Evolutionary conservation across 345 rosid genomes (phyloP).

Genomic region (Turnera subulata): DNA sequence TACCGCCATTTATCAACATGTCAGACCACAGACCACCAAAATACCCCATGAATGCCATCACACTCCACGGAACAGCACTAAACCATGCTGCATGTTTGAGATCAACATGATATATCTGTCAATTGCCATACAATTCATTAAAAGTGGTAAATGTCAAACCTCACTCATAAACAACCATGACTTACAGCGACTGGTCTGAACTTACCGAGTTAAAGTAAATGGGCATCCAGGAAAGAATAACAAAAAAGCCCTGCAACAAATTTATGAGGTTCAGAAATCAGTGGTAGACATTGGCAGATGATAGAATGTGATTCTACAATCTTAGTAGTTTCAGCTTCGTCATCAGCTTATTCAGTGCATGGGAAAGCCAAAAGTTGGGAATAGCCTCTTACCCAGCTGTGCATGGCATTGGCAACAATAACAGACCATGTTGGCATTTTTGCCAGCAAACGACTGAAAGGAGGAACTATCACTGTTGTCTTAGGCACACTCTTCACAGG

Average conservation of each 20-base stretch:
- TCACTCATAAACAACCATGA: neutral
- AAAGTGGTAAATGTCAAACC: neutral
- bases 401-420: conserved; percentile 92
- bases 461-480: conserved; percentile 55
- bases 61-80: conserved; percentile 92
- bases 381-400: conserved; percentile 71
- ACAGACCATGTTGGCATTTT: conserved; percentile 94
- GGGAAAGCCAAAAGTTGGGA: neutral
- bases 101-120: conserved; percentile 81
- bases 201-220: conserved; percentile 88
- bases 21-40: conserved; percentile 82
- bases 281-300: neutral
- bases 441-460: conserved; percentile 74
- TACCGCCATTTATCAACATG: conserved; percentile 60
- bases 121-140: conserved; percentile 16
- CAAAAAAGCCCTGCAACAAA: conserved; percentile 80
- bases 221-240: conserved; percentile 99
- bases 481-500: conserved; percentile 35
- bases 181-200: conserved; percentile 3
- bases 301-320: neutral
- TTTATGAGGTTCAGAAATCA: neutral
- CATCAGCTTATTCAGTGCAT: too few species aligned
- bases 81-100: conserved; percentile 97
- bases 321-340: too few species aligned
- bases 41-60: conserved; percentile 91